These are phyloP conservation scores for Mortierella sp. DNA, from an alignment of 371 early-diverging fungal species.

Conservation along the genomic window DNA sequence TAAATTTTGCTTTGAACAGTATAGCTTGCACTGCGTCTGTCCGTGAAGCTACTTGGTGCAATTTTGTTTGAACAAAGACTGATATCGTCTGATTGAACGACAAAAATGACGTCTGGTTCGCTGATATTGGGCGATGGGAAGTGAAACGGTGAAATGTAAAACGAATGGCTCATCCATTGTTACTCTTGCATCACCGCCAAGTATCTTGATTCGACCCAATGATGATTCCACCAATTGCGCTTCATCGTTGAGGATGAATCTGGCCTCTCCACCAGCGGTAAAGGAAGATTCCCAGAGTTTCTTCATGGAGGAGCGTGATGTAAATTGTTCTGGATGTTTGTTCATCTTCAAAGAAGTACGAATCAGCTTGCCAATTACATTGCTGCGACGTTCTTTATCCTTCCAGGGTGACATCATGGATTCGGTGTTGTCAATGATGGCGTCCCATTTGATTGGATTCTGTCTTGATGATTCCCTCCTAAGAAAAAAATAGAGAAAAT, in stretches of 20 bases:
- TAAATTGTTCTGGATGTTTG: constrained; percentile 20
- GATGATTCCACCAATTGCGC: neutral
- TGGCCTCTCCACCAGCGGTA: constrained; percentile 15
- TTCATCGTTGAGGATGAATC: constrained; percentile 22
- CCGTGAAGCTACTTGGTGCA: neutral
- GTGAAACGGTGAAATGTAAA: neutral
- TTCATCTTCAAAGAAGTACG: neutral
- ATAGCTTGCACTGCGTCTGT: neutral
- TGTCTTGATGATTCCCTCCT: neutral
- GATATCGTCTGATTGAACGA: neutral
- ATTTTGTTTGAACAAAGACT: constrained; percentile 5
- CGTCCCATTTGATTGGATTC: neutral
- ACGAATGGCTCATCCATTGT: neutral
- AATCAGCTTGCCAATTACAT: neutral
- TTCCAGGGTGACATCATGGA: neutral
- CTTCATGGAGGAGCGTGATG: constrained; percentile 8
- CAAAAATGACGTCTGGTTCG: neutral
- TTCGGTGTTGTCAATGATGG: neutral
- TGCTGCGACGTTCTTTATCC: constrained; percentile 1
- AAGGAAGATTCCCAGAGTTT: constrained; percentile 22
- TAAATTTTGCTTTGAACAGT: neutral
- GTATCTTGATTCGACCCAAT: neutral
- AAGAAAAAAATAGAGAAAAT: too few species aligned
- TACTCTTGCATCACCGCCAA: neutral
- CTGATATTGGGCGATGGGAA: too few species aligned